Evolutionary conservation across 371 early-diverging fungal species (phyloP), one percentile per base, ranked within the genome.

Genomic region (Apophysomyces trapeziformis): DNA sequence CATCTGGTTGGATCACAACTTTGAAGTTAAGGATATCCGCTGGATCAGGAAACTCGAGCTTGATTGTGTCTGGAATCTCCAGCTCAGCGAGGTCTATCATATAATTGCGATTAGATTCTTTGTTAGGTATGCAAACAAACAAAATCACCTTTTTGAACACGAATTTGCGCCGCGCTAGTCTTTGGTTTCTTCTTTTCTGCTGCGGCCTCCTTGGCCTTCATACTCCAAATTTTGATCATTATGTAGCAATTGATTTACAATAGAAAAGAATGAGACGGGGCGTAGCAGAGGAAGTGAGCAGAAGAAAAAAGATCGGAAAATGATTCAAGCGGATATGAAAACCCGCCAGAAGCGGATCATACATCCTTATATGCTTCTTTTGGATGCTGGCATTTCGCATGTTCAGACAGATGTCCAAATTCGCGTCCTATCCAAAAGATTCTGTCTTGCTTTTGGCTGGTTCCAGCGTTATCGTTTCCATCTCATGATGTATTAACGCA

Each of bases 221-320:
- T 80, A 16, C 87, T 85, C 95, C 95, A 95, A 68, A 96, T 93
- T 72, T 93, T 93, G 65, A 90, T 83, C 95, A 95, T 94, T 60
- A 46, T 82, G 64, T 13, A 38, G 38, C 14, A 14, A 50, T 9
- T 9, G 9, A 9, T 18, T 26, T 50, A 21, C 9, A 7, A 18
- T 21, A 21, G 21, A 58, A 32, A 12, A 50, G 11, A 50, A 50
- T 9, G 54, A 50, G 21, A 50, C 16, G 8, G 54, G 8, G 21
- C 54, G 21, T 50, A 18, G 54, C 21, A 26, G 21, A 50, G 54
- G 54, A 26, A 50, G 54, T 50, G n/a, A 50, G 21, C 4, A 9
- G 11, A 50, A 50, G 54, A 50, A 50, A 21, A 21, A 50, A 50
- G 11, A 26, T 26, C 32, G 32, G 32, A 26, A 26, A 26, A 26